A percentile compares a stretch with the other conserved stretches of the same genome.
Conservation (phyloP, 176 grass and related monocot species). For the Sorghum bicolor region Sorghum_bicolor_NCBIv3 NC_012879.2:57874501-57875000, state of each 20-base stretch:
- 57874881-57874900: background rate
- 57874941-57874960: background rate
- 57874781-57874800: background rate
- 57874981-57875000: background rate
- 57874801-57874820: too few species aligned
- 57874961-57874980: too few species aligned
- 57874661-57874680: constrained; percentile 15
- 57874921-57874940: background rate
- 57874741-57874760: too few species aligned
- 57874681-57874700: constrained; percentile 19
- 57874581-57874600: background rate
- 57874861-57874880: background rate
- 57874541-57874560: too few species aligned
- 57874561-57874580: background rate
- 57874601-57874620: background rate
- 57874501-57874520: too few species aligned
- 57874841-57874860: constrained; percentile 23
- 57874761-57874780: background rate
- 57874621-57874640: background rate
- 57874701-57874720: background rate
- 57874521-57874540: too few species aligned
- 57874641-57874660: constrained; percentile 16
- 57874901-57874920: too few species aligned
- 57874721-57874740: too few species aligned
- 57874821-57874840: background rate